Conservation (phyloP, 805 yeast species). For the Ogataea ganodermae region DNA sequence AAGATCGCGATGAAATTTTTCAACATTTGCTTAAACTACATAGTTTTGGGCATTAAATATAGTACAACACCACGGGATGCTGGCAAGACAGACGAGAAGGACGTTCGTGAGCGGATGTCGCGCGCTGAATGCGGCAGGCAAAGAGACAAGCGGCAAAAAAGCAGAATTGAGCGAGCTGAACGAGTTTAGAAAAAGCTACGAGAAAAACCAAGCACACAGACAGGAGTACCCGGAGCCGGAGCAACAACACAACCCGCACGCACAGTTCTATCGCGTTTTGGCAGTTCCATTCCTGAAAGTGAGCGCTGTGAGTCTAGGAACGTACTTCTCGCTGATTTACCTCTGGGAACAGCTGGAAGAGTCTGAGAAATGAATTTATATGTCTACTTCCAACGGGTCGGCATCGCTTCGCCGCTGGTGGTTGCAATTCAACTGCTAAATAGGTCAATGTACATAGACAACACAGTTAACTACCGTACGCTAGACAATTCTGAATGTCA, state of each 20-base stretch:
- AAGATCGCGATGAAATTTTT: too few relatives aligned
- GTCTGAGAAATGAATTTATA: too few relatives aligned
- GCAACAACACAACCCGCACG: slow-evolving; percentile 30
- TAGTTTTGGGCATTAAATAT: too few relatives aligned
- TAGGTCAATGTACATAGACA: not conserved
- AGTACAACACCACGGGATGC: too few relatives aligned
- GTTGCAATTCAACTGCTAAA: slow-evolving; percentile 18
- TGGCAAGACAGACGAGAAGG: not conserved
- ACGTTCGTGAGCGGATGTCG: not conserved
- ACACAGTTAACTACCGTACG: not conserved
- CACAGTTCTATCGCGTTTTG: slow-evolving; percentile 46
- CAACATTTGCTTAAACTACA: too few relatives aligned
- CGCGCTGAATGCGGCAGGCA: not conserved
- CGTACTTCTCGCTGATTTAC: slow-evolving; percentile 48
- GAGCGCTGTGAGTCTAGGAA: slow-evolving; percentile 43
- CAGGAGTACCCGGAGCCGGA: slow-evolving; percentile 14
- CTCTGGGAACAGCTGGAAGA: slow-evolving; percentile 46
- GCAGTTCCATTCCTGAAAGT: slow-evolving; percentile 49
- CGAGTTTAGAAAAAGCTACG: not conserved
- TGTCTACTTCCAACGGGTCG: not conserved
- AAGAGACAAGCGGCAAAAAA: not conserved
- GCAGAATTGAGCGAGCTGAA: not conserved
- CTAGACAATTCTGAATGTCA: slow-evolving; percentile 7
- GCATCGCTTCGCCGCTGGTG: not conserved
- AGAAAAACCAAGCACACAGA: not conserved